Conservation (phyloP, 2,329 filamentous ascomycete species). For the Scolecobasidium constrictum region DNA sequence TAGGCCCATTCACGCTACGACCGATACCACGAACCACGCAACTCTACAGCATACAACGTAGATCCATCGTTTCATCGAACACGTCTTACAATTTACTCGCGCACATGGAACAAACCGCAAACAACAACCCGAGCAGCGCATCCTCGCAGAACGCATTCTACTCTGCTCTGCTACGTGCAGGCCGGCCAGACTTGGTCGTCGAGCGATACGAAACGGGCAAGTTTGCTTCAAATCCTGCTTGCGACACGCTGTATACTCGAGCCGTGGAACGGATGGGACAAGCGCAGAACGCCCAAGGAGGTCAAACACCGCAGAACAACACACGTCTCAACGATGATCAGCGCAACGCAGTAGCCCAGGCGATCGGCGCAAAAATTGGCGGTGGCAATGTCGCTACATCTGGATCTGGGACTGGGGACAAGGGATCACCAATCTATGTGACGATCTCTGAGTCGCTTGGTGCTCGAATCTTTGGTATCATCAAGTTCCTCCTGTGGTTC, state of each 20-base stretch:
- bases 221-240: slow-evolving; percentile 68
- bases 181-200: slow-evolving; percentile 86
- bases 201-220: slow-evolving; percentile 80
- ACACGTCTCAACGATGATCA: slow-evolving; percentile 47
- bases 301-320: slow-evolving; percentile 16
- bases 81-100: slow-evolving; percentile 56
- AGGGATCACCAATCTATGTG: slow-evolving; percentile 83
- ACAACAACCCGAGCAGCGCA: slow-evolving; percentile 80
- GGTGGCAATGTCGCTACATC: slow-evolving; percentile 54
- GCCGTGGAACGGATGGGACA: slow-evolving; percentile 56
- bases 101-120: slow-evolving; percentile 81
- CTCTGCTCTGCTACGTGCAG: slow-evolving; percentile 76
- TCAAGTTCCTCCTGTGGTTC: slow-evolving; percentile 76
- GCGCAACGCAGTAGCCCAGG: slow-evolving; percentile 70
- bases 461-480: slow-evolving; percentile 75
- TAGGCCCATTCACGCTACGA: slow-evolving; percentile 21
- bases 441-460: slow-evolving; percentile 85
- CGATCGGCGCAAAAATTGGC: slow-evolving; percentile 60
- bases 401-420: slow-evolving; percentile 54
- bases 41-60: slow-evolving; percentile 22
- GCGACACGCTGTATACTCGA: slow-evolving; percentile 69
- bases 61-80: slow-evolving; percentile 23
- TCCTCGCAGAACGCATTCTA: slow-evolving; percentile 91
- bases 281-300: slow-evolving; percentile 16
- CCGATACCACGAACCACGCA: slow-evolving; percentile 14